Base-by-base conservation (phyloP, 2,329 filamentous ascomycete genomes). In the Aspergillus quadrilineatus region DNA sequence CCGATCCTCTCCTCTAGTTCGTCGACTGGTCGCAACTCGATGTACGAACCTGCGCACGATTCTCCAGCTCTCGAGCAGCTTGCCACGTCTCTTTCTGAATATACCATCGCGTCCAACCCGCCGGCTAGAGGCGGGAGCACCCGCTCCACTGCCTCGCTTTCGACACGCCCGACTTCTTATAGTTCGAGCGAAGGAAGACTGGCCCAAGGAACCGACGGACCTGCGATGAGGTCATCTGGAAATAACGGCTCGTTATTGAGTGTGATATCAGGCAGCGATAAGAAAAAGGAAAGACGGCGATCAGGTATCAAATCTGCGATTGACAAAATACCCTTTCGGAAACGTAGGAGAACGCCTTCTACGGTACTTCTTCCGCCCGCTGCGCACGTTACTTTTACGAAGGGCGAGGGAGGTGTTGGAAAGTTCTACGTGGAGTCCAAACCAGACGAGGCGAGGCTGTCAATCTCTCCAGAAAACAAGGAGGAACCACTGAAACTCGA, bases 111-210 rank as follows among this genome's bases (percentile, higher is more conserved):
- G 36, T 70, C 69, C 34, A 63, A 67, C 42, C 65, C 61, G 26
- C 65, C 62, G 28, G 55, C 59, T 22, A 67, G 72, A 56, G 63
- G 65, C 3, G 65, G 67, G 4, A 75, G 73, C 60, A 64, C 68
- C 26, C 72, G 73, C 39, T 77, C 74, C 39, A 61, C 73, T 28
- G 67, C 68, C 22, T 76, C 74, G 6, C 60, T 70, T 5, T 76
- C 73, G 5, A 76, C 73, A 6, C 70, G 73, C 15, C 74, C 73
- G 8, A 75, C 73, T 4, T 74, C 72, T 4, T 74, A 67, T 52
- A 72, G 70, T 56, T 74, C 72, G 3, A 70, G 58, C 43, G 72
- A 75, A 50, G 71, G 67, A 32, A 69, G 63, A 15, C 42, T 61
- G 4, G 55, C 60, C 0, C 59, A 53, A 4, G 63, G 62, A 26